These are phyloP conservation scores for Debaryomycetaceae sp. DNA, from an alignment of 1,139 yeast species.

Conservation along the genomic window DNA sequence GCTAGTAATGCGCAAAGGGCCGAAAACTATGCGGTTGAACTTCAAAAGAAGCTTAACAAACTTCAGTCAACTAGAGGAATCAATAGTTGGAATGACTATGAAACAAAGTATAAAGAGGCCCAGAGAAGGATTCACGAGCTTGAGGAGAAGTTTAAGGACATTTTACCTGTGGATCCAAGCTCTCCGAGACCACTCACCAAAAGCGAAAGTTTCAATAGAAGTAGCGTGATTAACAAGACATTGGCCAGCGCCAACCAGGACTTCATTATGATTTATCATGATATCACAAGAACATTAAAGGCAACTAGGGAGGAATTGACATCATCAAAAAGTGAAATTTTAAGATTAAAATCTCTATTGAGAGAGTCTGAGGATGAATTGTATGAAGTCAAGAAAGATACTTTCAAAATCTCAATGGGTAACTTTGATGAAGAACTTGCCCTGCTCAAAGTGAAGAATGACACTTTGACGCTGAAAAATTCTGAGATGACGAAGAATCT, in stretches of 20 bases:
- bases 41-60: slow-evolving; percentile 44
- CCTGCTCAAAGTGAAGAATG: slow-evolving; percentile 47
- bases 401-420: slow-evolving; percentile 32
- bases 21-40: slow-evolving; percentile 44
- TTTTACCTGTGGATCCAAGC: slow-evolving; percentile 17
- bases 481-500: slow-evolving; percentile 51
- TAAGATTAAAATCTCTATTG: slow-evolving; percentile 48
- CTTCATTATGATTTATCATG: slow-evolving; percentile 52
- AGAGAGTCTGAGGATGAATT: slow-evolving; percentile 47
- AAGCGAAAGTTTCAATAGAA: slow-evolving; percentile 39
- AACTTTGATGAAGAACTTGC: slow-evolving; percentile 44
- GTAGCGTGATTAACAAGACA: slow-evolving; percentile 26
- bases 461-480: slow-evolving; percentile 49
- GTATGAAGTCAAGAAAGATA: slow-evolving; percentile 34
- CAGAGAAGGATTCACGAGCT: slow-evolving; percentile 33
- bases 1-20: slow-evolving; percentile 43
- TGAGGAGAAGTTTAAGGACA: slow-evolving; percentile 28
- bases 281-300: slow-evolving; percentile 48
- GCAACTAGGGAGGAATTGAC: slow-evolving; percentile 49
- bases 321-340: slow-evolving; percentile 48
- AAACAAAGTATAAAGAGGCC: slow-evolving; percentile 35
- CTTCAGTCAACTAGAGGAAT: slow-evolving; percentile 41
- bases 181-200: slow-evolving; percentile 17
- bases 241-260: slow-evolving; percentile 39
- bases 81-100: slow-evolving; percentile 32